Percentiles rank a stretch among this genome's conserved stretches.
phyloP scores from a whole-genome alignment of 805 yeast genomes.

The Lipomyces starkeyi region DNA sequence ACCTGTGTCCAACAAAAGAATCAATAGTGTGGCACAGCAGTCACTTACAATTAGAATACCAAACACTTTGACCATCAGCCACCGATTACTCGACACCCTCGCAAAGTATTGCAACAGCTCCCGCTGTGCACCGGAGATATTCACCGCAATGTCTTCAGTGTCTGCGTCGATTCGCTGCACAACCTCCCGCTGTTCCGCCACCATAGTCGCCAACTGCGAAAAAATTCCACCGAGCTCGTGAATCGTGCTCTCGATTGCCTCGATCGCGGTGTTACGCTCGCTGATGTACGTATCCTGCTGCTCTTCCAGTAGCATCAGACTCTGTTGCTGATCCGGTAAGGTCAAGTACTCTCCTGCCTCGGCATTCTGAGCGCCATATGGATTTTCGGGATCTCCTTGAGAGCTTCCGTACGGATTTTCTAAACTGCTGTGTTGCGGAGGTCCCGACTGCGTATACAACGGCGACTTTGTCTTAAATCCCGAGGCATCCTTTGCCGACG shows the following conservation, averaged over 20 bases:
- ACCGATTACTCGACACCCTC: slow-evolving; percentile 83
- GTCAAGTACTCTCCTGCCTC: slow-evolving; percentile 60
- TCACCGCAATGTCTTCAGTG: slow-evolving; percentile 89
- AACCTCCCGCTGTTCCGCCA: slow-evolving; percentile 94
- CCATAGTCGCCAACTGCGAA: slow-evolving; percentile 96
- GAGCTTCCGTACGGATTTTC: slow-evolving; percentile 34
- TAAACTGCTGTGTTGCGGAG: slow-evolving; percentile 18
- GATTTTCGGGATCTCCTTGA: slow-evolving; percentile 31
- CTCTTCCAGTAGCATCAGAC: slow-evolving; percentile 80
- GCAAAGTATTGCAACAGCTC: slow-evolving; percentile 90
- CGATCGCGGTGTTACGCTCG: slow-evolving; percentile 88
- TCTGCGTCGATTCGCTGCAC: slow-evolving; percentile 94
- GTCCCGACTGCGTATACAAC: slow-evolving; percentile 39
- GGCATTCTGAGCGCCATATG: slow-evolving; percentile 35
- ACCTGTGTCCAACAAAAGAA: background rate
- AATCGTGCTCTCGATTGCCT: slow-evolving; percentile 94
- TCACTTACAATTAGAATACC: slow-evolving; percentile 72
- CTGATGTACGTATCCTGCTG: slow-evolving; percentile 76
- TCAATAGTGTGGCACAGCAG: slow-evolving; percentile 61
- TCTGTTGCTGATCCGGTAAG: slow-evolving; percentile 86
- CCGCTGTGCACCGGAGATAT: slow-evolving; percentile 91
- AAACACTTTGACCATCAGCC: slow-evolving; percentile 89
- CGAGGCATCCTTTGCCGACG: slow-evolving; percentile 40
- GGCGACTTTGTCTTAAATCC: slow-evolving; percentile 45
- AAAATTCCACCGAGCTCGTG: slow-evolving; percentile 95